phyloP scores from a whole-genome alignment of 148 eudicot genomes.

The Camellia japonica region DNA sequence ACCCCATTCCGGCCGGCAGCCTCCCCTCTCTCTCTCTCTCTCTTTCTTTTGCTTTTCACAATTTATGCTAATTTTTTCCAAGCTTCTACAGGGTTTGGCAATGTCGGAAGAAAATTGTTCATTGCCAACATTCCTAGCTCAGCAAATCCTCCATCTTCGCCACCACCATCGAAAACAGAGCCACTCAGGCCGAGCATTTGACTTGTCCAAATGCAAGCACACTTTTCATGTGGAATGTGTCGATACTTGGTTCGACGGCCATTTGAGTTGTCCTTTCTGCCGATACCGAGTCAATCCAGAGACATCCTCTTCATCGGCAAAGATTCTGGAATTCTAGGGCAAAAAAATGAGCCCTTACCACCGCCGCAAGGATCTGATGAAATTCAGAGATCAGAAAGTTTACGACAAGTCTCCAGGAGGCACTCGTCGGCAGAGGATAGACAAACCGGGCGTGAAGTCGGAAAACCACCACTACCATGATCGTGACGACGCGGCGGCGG shows the following conservation, averaged over 20 bases:
- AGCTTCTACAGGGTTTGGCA: background rate
- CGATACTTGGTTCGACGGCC: constrained; percentile 89
- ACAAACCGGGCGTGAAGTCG: background rate
- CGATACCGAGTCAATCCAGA: constrained; percentile 73
- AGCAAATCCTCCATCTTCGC: constrained; percentile 19
- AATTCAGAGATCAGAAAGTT: background rate
- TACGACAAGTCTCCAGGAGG: constrained; percentile 51
- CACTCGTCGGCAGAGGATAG: constrained; percentile 67
- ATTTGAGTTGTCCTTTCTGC: constrained; percentile 87
- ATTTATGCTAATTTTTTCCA: background rate
- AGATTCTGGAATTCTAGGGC: background rate
- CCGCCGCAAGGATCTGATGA: background rate
- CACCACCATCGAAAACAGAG: constrained; percentile 6
- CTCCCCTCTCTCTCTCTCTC: too few relatives aligned
- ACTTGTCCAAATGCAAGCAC: constrained; percentile 75
- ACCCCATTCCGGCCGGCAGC: too few relatives aligned
- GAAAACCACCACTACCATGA: background rate
- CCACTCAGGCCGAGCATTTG: constrained; percentile 60
- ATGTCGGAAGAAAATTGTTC: background rate
- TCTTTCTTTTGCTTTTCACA: background rate
- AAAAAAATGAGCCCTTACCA: background rate
- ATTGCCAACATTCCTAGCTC: background rate
- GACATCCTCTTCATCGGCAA: constrained; percentile 47
- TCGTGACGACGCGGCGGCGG: background rate
- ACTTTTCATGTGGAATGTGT: constrained; percentile 90